phyloP scores from a whole-genome alignment of 208 protist species.

The Giardia duodenalis region DNA sequence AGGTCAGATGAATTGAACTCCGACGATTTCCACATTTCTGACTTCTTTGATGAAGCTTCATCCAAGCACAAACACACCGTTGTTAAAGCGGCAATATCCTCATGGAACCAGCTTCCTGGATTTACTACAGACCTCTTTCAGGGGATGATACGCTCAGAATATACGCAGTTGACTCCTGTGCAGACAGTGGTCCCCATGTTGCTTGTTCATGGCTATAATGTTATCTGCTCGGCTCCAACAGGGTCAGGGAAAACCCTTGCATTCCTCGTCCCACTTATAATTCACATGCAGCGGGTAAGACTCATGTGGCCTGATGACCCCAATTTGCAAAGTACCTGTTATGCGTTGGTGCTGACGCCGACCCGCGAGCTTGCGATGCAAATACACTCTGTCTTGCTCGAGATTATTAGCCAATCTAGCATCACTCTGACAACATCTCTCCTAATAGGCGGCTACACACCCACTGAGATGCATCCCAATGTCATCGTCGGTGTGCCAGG shows the following conservation, averaged over 20 bases:
- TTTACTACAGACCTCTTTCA: background rate
- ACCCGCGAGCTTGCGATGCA: slow-evolving; percentile 20
- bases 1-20: no score
- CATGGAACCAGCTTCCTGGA: background rate
- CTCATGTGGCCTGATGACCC: background rate
- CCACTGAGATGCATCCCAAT: background rate
- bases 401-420: background rate
- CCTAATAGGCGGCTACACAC: background rate
- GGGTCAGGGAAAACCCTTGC: background rate
- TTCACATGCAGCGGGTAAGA: background rate
- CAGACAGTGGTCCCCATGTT: background rate
- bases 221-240: background rate
- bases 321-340: background rate
- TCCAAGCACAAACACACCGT: no score
- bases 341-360: background rate
- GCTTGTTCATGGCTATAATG: background rate
- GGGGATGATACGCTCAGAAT: background rate
- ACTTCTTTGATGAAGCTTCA: no score
- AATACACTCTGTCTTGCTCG: background rate
- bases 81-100: background rate
- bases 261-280: background rate
- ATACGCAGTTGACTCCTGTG: background rate
- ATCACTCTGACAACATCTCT: background rate
- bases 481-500: background rate
- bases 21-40: no score